Percentiles rank a stretch among this genome's conserved stretches.
Evolutionary conservation across 768 basidiomycete genomes (phyloP).

Genomic region (Psilocybe sp.): DNA sequence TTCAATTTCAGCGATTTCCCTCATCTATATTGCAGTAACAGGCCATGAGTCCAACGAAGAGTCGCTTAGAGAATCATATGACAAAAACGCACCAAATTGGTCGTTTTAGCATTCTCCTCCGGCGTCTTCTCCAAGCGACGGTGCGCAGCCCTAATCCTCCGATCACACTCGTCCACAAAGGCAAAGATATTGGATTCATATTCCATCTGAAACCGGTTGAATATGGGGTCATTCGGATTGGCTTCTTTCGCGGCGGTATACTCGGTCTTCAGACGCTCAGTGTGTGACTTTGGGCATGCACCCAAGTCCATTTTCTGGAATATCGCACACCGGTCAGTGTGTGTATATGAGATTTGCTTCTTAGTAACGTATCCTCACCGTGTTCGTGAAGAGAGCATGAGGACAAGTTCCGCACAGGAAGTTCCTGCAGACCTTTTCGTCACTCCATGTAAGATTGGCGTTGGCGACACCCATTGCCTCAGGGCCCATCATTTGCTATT

Average conservation of each 20-base stretch:
- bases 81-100: constrained; percentile 68
- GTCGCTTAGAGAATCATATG: neutral
- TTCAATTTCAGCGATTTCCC: constrained; percentile 99
- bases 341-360: neutral
- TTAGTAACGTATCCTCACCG: constrained; percentile 51
- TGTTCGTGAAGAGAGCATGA: constrained; percentile 96
- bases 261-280: constrained; percentile 89
- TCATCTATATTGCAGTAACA: constrained; percentile 59
- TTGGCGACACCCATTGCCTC: constrained; percentile 98
- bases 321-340: constrained; percentile 1
- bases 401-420: constrained; percentile 99
- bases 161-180: constrained; percentile 98
- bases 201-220: constrained; percentile 88
- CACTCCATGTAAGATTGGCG: constrained; percentile 88
- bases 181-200: constrained; percentile 94
- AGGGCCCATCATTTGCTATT: constrained; percentile 99
- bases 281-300: constrained; percentile 95
- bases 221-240: constrained; percentile 76
- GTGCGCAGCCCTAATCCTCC: constrained; percentile 91
- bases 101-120: constrained; percentile 99
- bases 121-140: constrained; percentile 97
- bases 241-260: constrained; percentile 78
- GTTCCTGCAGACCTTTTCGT: constrained; percentile 98
- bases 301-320: constrained; percentile 98
- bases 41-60: constrained; percentile 5